phyloP scores from a whole-genome alignment of 1,139 yeast species.

The Taphrina wiesneri region DNA sequence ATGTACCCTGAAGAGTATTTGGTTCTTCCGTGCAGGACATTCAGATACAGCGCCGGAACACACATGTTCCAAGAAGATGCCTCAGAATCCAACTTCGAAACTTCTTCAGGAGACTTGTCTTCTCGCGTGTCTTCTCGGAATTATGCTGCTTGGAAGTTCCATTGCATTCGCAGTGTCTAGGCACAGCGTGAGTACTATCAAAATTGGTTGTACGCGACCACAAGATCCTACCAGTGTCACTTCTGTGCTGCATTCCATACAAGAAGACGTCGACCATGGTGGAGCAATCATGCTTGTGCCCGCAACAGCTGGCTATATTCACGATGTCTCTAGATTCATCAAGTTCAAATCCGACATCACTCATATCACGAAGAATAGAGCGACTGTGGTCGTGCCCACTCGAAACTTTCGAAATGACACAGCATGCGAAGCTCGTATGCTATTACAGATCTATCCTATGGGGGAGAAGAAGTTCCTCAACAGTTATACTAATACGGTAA shows the following conservation, averaged over 20 bases:
- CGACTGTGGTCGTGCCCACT: conserved; percentile 13
- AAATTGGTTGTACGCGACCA: conserved; percentile 7
- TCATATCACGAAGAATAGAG: neutral
- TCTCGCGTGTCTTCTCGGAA: neutral
- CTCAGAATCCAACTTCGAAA: neutral
- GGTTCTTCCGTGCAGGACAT: too few relatives aligned
- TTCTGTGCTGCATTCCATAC: neutral
- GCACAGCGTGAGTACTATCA: neutral
- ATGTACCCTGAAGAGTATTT: neutral
- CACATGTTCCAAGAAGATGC: too few relatives aligned
- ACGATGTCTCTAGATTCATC: neutral
- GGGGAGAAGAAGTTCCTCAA: conserved; percentile 2
- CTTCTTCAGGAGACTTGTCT: neutral
- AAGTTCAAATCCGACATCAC: neutral
- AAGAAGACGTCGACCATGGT: neutral
- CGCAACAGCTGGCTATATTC: neutral
- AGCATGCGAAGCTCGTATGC: neutral
- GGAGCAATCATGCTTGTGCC: neutral
- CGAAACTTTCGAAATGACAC: neutral
- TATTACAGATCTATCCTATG: conserved; percentile 1
- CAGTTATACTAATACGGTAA: neutral
- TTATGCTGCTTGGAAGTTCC: neutral
- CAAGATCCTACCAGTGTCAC: neutral
- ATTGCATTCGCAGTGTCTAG: neutral
- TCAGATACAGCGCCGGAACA: too few relatives aligned